Evolutionary conservation across 139 green algal genomes (phyloP).

Genomic region (Picocystis salinarum): DNA sequence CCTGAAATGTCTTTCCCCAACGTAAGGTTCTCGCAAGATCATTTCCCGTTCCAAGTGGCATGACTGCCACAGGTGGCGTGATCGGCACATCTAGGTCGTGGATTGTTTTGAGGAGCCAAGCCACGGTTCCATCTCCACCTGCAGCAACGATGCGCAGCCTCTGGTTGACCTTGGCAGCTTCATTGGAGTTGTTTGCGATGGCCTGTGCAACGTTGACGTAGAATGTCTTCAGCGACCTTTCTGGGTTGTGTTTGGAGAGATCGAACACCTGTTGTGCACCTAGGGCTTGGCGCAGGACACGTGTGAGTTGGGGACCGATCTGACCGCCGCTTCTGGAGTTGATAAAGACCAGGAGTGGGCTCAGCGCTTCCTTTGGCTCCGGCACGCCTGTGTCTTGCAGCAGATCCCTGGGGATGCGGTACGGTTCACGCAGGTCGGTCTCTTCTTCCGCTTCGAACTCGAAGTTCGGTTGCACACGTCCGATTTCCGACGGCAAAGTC

Average conservation of each 20-base stretch:
- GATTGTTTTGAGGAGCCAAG: slow-evolving; percentile 51
- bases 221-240: slow-evolving; percentile 42
- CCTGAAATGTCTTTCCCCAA: slow-evolving; percentile 46
- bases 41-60: slow-evolving; percentile 70
- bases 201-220: slow-evolving; percentile 36
- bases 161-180: slow-evolving; percentile 20
- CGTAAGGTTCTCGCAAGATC: slow-evolving; percentile 51
- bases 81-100: slow-evolving; percentile 36
- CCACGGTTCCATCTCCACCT: slow-evolving; percentile 54
- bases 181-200: slow-evolving; percentile 15
- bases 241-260: slow-evolving; percentile 34
- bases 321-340: slow-evolving; percentile 54
- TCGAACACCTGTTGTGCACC: slow-evolving; percentile 67
- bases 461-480: too few species aligned
- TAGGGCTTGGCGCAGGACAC: slow-evolving; percentile 32
- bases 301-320: slow-evolving; percentile 33
- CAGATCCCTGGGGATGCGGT: too few species aligned
- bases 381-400: too few species aligned
- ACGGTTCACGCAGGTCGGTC: too few species aligned
- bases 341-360: slow-evolving; percentile 64
- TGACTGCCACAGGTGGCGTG: slow-evolving; percentile 44
- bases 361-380: slow-evolving; percentile 14
- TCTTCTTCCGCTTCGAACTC: too few species aligned
- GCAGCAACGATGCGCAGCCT: slow-evolving; percentile 51
- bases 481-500: too few species aligned